phyloP scores from a whole-genome alignment of 805 yeast genomes.

The Candida easanensis region DNA sequence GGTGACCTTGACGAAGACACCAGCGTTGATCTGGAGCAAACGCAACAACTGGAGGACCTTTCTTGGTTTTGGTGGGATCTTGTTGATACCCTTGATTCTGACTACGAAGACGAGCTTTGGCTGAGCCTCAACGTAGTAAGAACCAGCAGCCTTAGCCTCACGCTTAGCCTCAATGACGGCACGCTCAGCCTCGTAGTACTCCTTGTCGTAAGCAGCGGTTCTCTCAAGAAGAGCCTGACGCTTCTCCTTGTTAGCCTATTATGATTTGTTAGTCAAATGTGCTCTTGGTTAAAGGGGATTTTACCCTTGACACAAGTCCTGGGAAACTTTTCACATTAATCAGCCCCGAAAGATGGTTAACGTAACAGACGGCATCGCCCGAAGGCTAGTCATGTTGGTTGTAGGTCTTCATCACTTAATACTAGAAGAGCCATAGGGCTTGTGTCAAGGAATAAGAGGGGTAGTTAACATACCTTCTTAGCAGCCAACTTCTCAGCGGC shows the following conservation, averaged over 20 bases:
- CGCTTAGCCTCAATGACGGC: conserved; percentile 84
- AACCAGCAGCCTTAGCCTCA: conserved; percentile 90
- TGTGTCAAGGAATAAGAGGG: too few species aligned
- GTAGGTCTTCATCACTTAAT: conserved; percentile 48
- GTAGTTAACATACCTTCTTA: conserved; percentile 76
- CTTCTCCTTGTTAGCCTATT: conserved; percentile 48
- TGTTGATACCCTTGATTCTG: conserved; percentile 98
- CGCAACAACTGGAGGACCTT: conserved; percentile 93
- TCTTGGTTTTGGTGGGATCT: conserved; percentile 99
- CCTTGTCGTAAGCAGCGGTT: conserved; percentile 95
- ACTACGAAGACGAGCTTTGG: conserved; percentile 91
- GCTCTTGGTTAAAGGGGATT: background rate
- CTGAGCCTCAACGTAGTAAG: conserved; percentile 94
- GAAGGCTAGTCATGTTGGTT: conserved; percentile 53
- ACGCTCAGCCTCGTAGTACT: conserved; percentile 90
- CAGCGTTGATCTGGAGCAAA: conserved; percentile 91
- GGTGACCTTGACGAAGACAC: conserved; percentile 92
- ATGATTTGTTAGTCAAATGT: conserved; percentile 12
- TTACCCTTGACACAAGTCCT: background rate
- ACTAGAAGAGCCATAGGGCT: conserved; percentile 1
- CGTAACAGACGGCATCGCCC: conserved; percentile 66
- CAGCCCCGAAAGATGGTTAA: conserved; percentile 83
- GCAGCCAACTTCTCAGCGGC: conserved; percentile 79
- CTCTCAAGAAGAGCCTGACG: conserved; percentile 81
- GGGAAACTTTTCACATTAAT: conserved; percentile 24